A percentile compares a stretch with the other conserved stretches of the same genome.
These are phyloP conservation scores for Solanum hybrid DNA, from an alignment of 305 asterid genomes.

Conservation along the genomic window DNA sequence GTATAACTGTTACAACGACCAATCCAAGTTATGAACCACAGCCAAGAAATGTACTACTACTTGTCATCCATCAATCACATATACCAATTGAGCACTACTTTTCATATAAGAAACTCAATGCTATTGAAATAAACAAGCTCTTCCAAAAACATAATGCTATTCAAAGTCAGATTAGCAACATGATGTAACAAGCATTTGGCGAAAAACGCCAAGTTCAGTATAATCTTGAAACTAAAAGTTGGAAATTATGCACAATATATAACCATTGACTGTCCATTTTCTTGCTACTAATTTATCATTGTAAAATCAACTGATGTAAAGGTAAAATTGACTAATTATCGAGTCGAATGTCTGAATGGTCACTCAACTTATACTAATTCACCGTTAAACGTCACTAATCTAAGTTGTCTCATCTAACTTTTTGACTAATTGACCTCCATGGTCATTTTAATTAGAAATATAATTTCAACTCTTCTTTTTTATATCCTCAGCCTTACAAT, in stretches of 20 bases:
- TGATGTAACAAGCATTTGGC: neutral
- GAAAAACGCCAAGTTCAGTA: neutral
- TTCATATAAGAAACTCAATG: neutral
- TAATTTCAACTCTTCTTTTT: neutral
- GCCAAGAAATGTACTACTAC: neutral
- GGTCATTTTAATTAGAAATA: neutral
- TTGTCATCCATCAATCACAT: neutral
- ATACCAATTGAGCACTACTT: neutral
- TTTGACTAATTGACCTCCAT: neutral
- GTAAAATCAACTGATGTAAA: neutral
- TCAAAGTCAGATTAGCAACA: neutral
- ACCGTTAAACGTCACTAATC: neutral
- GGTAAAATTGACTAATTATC: neutral
- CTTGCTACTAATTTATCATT: neutral
- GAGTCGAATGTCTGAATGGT: neutral
- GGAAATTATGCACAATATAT: neutral
- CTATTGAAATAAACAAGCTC: too few species aligned
- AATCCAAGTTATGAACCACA: conserved; percentile 1
- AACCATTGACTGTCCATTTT: neutral
- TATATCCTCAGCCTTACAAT: neutral
- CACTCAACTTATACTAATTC: neutral
- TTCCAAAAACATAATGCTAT: neutral
- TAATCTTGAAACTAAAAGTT: neutral
- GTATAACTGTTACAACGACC: neutral
- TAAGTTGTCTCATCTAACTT: neutral